Base-by-base conservation (phyloP, 1,139 yeast genomes). In the Candida gigantensis region DNA sequence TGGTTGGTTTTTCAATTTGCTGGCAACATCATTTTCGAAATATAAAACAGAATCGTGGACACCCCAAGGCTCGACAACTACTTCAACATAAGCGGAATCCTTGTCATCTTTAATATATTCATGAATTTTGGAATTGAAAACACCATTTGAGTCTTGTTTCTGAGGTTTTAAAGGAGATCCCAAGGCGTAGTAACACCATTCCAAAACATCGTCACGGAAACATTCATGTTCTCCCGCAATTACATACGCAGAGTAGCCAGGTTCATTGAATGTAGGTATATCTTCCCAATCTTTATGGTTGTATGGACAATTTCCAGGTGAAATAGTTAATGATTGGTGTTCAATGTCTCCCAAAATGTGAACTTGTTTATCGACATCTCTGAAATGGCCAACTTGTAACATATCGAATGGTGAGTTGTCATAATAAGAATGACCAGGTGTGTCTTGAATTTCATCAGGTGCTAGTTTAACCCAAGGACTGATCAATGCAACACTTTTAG, bases 171-270 rank as follows among this genome's bases (percentile, higher is more conserved):
- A 51, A 1, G 64, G 62, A 6, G 56, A 57, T 14, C 49, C 56
- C 36, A 67, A 51, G 1, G 72, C 67, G 35, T 58, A 53, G 31
- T 58, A 54, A 6, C 58, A 51, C 69, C 71, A 71, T 31, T 56
- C 55, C 36, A 65, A 50, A 14, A 69, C 50, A 45, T 68, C 73
- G 44, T 70, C 75, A 40, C 74, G 53, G 43, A 71, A 65, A 12
- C 55, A 51, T 47, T 71, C 77, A 40, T 70, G 73, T 51, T 71
- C 76, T 12, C 77, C 77, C n/a, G 47, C 39, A 17, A 70, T 41
- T 14, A 70, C 46, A 28, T 65, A 62, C 1, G 65, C 55, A 18
- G 59, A 59, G 35, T 44, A 45, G 0, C 53, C 46, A 2, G 60
- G 53, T 30, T 57, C 48, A 9, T 50, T 47, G 37, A 58, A 67